Percentiles rank a stretch among this genome's conserved stretches.
phyloP scores from a whole-genome alignment of 345 rosid genomes.

The Heritiera littoralis region DNA sequence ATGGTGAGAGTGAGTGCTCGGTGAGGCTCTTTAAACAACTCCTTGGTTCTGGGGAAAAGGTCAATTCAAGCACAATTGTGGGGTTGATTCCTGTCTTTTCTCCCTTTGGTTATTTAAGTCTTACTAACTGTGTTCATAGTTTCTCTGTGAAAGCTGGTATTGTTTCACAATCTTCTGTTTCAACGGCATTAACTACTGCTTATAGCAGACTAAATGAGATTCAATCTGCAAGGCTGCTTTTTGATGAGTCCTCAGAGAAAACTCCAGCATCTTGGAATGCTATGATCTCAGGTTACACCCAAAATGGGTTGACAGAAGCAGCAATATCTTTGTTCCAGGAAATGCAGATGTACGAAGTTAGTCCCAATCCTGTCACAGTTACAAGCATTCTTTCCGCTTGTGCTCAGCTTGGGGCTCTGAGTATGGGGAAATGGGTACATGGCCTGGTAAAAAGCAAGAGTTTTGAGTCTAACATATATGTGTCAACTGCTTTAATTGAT shows the following conservation, averaged over 20 bases:
- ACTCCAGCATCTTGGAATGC: conserved; percentile 70
- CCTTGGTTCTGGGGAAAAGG: conserved; percentile 46
- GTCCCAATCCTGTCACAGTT: conserved; percentile 57
- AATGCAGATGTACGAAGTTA: conserved; percentile 46
- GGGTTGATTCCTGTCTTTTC: conserved; percentile 60
- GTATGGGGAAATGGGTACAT: conserved; percentile 65
- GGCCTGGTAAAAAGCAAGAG: conserved; percentile 40
- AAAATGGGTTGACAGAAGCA: conserved; percentile 60
- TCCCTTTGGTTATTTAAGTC: conserved; percentile 57
- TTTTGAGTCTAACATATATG: conserved; percentile 50
- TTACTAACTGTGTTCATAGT: conserved; percentile 45
- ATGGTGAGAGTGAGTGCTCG: conserved; percentile 45
- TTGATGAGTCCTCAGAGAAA: conserved; percentile 55
- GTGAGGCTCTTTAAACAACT: conserved; percentile 47
- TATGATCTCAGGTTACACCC: conserved; percentile 69
- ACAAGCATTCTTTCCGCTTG: conserved; percentile 68
- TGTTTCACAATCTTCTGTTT: conserved; percentile 45
- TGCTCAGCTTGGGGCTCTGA: conserved; percentile 68
- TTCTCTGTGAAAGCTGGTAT: conserved; percentile 50
- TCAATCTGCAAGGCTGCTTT: conserved; percentile 44
- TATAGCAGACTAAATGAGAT: conserved; percentile 60
- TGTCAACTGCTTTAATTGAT: conserved; percentile 65
- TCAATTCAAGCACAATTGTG: conserved; percentile 53
- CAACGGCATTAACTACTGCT: conserved; percentile 60
- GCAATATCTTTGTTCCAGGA: conserved; percentile 61